These are phyloP conservation scores for Aspergillus saccharolyticus DNA, from an alignment of 495 filamentous ascomycete species.

Conservation along the genomic window DNA sequence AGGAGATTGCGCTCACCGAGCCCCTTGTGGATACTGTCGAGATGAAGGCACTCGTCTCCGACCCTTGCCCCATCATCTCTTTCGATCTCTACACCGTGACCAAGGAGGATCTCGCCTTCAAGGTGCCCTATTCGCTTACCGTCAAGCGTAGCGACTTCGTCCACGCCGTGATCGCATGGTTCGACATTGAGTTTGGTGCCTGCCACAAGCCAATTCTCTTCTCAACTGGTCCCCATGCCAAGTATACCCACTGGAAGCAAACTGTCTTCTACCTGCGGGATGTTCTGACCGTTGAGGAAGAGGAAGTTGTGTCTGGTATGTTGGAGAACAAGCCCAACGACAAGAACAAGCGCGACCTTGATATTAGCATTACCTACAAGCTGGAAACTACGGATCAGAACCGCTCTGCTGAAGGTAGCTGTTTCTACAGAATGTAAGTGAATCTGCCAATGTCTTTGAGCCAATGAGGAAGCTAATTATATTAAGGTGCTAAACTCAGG, in stretches of 20 bases:
- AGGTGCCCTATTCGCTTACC: constrained; percentile 62
- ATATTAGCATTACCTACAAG: constrained; percentile 81
- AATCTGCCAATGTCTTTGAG: background rate
- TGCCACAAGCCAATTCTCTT: constrained; percentile 85
- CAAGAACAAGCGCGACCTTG: constrained; percentile 90
- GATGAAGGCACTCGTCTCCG: constrained; percentile 72
- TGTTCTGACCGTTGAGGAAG: constrained; percentile 75
- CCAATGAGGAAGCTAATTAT: constrained; percentile 22
- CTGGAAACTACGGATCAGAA: constrained; percentile 68
- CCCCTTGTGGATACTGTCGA: constrained; percentile 79
- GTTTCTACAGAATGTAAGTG: constrained; percentile 84
- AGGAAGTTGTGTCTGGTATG: constrained; percentile 64
- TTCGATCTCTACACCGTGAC: constrained; percentile 80
- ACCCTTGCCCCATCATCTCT: constrained; percentile 67
- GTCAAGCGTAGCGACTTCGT: constrained; percentile 82
- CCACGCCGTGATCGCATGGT: constrained; percentile 95
- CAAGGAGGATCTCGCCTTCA: constrained; percentile 69
- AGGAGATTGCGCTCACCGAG: constrained; percentile 75
- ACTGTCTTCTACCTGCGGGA: constrained; percentile 87
- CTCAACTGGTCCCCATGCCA: constrained; percentile 82
- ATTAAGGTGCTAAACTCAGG: constrained; percentile 42
- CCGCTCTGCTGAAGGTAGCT: constrained; percentile 61
- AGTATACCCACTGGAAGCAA: constrained; percentile 95
- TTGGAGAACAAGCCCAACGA: constrained; percentile 83
- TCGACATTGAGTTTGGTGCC: constrained; percentile 95